Evolutionary conservation across 2,329 filamentous ascomycete species (phyloP).

Genomic region (Falciphora oryzae): DNA sequence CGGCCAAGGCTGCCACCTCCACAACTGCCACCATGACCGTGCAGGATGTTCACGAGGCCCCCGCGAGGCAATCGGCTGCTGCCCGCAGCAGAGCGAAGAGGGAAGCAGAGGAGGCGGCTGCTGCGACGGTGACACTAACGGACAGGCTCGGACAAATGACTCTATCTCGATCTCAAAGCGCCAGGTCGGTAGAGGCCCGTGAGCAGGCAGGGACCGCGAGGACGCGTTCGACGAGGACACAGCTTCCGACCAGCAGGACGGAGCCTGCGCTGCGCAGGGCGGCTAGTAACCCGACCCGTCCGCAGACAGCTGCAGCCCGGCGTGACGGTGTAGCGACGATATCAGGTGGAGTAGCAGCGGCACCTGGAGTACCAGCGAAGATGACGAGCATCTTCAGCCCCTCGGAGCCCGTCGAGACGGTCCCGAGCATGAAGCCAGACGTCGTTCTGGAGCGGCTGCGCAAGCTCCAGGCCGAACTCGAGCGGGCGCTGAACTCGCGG

Average conservation of each 20-base stretch:
- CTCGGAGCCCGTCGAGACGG: slow-evolving; percentile 41
- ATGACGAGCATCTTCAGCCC: slow-evolving; percentile 50
- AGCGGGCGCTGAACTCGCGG: slow-evolving; percentile 57
- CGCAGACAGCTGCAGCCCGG: slow-evolving; percentile 11
- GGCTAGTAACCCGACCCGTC: not conserved
- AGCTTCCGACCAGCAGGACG: slow-evolving; percentile 14
- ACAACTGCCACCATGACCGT: not conserved
- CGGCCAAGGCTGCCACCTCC: slow-evolving; percentile 17
- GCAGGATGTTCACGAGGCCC: not conserved
- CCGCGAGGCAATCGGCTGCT: slow-evolving; percentile 1
- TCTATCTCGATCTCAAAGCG: slow-evolving; percentile 1
- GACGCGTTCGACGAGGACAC: slow-evolving; percentile 14
- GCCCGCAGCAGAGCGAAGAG: slow-evolving; percentile 8
- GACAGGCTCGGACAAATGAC: not conserved
- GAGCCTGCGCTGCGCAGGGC: slow-evolving; percentile 3
- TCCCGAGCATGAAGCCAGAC: slow-evolving; percentile 52
- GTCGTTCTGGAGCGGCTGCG: slow-evolving; percentile 49
- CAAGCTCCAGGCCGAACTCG: slow-evolving; percentile 53
- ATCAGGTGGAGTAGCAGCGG: not conserved
- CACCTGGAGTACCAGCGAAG: slow-evolving; percentile 17
- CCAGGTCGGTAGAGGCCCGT: slow-evolving; percentile 14
- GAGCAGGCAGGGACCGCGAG: slow-evolving; percentile 19
- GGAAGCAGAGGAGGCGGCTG: not conserved
- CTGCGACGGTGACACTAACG: slow-evolving; percentile 1
- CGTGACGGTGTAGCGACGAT: not conserved